These are phyloP conservation scores for Skeletonema marinoi DNA, from an alignment of 108 stramenopile species.

Conservation along the genomic window DNA sequence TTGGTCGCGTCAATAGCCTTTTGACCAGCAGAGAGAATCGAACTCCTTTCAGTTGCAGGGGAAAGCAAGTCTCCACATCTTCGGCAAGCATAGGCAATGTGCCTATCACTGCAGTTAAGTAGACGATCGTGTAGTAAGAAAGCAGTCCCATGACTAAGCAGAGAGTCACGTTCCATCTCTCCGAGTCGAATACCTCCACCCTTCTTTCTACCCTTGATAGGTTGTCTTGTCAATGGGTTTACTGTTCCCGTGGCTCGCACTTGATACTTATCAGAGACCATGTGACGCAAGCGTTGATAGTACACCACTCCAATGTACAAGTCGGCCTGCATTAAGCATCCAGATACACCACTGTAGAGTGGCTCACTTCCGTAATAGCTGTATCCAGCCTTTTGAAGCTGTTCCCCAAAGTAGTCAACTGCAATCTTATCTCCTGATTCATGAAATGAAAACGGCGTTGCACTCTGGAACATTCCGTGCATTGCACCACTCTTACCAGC, in stretches of 20 bases:
- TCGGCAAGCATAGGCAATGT: constrained; percentile 89
- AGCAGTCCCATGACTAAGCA: constrained; percentile 94
- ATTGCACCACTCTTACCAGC: constrained; percentile 96
- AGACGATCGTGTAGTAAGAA: constrained; percentile 96
- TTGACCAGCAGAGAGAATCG: constrained; percentile 80
- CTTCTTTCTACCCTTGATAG: constrained; percentile 98
- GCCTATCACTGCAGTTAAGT: constrained; percentile 95
- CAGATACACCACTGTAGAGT: constrained; percentile 96
- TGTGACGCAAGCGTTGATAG: constrained; percentile 99
- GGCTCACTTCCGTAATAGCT: constrained; percentile 98
- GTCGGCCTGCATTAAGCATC: constrained; percentile 97
- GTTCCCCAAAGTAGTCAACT: constrained; percentile 98
- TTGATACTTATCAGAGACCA: constrained; percentile 99
- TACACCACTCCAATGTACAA: constrained; percentile 99
- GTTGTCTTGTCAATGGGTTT: constrained; percentile 96
- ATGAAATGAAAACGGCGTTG: constrained; percentile 98
- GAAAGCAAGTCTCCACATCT: constrained; percentile 91
- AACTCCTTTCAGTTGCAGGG: constrained; percentile 81
- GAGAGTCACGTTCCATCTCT: constrained; percentile 99
- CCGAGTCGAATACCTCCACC: constrained; percentile 98
- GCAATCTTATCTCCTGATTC: constrained; percentile 92
- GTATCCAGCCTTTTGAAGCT: constrained; percentile 96
- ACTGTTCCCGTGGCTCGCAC: constrained; percentile 96
- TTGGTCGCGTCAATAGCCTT: constrained; percentile 70
- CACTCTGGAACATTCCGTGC: constrained; percentile 96